Percentiles rank a stretch among this genome's conserved stretches.
Evolutionary conservation across 78 protist genomes (phyloP).

Genomic region (Salpingoeca rosetta): DNA sequence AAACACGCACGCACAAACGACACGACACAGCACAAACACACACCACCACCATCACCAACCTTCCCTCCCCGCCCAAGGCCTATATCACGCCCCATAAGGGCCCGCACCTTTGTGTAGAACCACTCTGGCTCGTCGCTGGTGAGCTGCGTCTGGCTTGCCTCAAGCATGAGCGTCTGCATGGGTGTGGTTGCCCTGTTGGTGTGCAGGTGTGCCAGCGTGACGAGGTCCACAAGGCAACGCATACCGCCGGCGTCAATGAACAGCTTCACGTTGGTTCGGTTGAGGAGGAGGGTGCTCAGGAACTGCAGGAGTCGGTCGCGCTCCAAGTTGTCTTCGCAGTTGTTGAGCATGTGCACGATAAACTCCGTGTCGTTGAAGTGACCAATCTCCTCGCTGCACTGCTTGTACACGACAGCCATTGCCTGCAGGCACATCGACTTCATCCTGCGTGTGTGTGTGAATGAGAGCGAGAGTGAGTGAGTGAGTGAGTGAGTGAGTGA

Average conservation of each 20-base stretch:
- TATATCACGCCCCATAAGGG: no score
- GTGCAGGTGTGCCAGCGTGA: slow-evolving; percentile 44
- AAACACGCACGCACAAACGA: no score
- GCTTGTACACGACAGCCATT: slow-evolving; percentile 57
- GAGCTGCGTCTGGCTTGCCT: slow-evolving; percentile 33
- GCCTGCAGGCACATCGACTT: slow-evolving; percentile 56
- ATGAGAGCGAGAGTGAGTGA: no score
- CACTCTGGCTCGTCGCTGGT: slow-evolving; percentile 30
- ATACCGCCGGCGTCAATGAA: slow-evolving; percentile 62
- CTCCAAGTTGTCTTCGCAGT: slow-evolving; percentile 13
- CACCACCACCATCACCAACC: no score
- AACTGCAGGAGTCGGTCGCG: slow-evolving; percentile 68
- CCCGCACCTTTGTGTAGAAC: slow-evolving; percentile 26
- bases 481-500: no score
- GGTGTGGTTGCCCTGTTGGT: slow-evolving; percentile 20
- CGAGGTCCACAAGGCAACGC: slow-evolving; percentile 35
- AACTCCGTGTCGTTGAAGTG: background rate
- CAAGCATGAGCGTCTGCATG: slow-evolving; percentile 19
- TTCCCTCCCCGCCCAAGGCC: no score
- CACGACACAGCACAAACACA: no score
- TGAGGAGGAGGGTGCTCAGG: slow-evolving; percentile 33
- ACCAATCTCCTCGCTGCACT: slow-evolving; percentile 23
- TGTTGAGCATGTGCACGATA: slow-evolving; percentile 16
- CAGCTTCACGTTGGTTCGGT: slow-evolving; percentile 40
- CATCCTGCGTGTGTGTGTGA: slow-evolving; percentile 10